These are phyloP conservation scores for Hypericum androsaemum DNA, from an alignment of 345 rosid species.

Conservation along the genomic window DNA sequence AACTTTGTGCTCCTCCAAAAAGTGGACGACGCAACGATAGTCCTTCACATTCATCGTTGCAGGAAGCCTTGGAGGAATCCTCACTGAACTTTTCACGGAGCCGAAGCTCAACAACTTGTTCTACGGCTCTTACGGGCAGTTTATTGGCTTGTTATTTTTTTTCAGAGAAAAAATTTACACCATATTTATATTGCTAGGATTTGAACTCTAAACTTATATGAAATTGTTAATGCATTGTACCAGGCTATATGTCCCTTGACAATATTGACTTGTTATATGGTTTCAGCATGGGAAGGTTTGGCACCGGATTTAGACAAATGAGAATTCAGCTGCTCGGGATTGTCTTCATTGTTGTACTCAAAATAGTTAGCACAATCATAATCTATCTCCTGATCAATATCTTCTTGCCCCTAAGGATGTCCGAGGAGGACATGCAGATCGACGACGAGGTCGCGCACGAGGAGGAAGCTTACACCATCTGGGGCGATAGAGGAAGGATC, in stretches of 20 bases:
- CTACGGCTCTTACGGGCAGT: not conserved
- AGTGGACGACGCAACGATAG: conserved; percentile 46
- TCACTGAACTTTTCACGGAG: conserved; percentile 32
- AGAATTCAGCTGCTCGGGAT: conserved; percentile 20
- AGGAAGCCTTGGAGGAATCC: conserved; percentile 36
- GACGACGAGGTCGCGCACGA: conserved; percentile 39
- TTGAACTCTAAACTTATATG: too few species aligned
- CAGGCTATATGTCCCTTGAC: too few species aligned
- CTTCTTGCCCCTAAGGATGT: conserved; percentile 33
- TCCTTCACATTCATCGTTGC: conserved; percentile 41
- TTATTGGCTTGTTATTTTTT: too few species aligned
- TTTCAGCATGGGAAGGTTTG: conserved; percentile 11
- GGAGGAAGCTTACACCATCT: conserved; percentile 34
- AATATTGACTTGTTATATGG: conserved; percentile 35
- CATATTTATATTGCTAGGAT: too few species aligned
- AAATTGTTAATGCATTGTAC: too few species aligned
- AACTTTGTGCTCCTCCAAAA: conserved; percentile 28
- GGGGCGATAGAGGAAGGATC: conserved; percentile 30
- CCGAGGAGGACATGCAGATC: conserved; percentile 38
- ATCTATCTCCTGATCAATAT: conserved; percentile 23
- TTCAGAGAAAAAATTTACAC: too few species aligned
- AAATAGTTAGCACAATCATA: conserved; percentile 24
- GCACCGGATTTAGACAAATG: conserved; percentile 25
- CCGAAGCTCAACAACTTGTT: conserved; percentile 28
- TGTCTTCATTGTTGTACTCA: conserved; percentile 12